Evolutionary conservation across 2,329 filamentous ascomycete species (phyloP), one percentile per base, ranked within the genome.

Genomic region (Neofusicoccum sp.): DNA sequence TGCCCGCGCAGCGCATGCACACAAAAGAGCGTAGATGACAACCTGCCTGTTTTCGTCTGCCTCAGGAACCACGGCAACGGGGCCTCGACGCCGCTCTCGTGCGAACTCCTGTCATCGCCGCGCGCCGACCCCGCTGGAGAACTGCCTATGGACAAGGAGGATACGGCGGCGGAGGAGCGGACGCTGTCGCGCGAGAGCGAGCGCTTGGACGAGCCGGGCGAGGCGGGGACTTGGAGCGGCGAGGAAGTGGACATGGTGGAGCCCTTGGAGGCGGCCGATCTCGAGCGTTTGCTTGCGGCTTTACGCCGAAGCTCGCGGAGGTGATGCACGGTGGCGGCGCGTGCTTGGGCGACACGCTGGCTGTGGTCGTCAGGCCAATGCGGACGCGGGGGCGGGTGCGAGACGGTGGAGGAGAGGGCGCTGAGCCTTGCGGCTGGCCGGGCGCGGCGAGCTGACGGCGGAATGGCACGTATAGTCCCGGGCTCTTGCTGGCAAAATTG

Each of bases 11-110:
- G 28, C 8, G 8, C 26, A 51, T 11, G 36, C n/a, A 28, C 38
- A 36, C 56, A 26, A 31, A 43, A 60, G 60, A 56, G 61, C 59
- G 54, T 43, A 47, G 62, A 63, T 79, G 78, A 59, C 73, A 71
- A 66, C 80, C 63, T 76, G 81, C 84, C 82, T 71, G 75, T 66
- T 63, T 76, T 76, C 28, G 73, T 77, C 59, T 82, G 71, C 36
- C 73, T 74, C 61, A 88, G 73, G 70, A 87, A 88, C 60, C 41
- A 44, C 34, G 60, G 53, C 28, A 61, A 28, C 31, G 60, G 49
- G 7, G 47, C 36, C 40, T 63, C 34, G 4, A 58, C 44, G 30
- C 34, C 41, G 43, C 40, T 33, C 16, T 53, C 48, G 24, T 24
- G n/a, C 16, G 38, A 53, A 30, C 30, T 28, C 28, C 36, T 26